Evolutionary conservation across 2,329 filamentous ascomycete species (phyloP), one percentile per base, ranked within the genome.

Genomic region (Penicillium sp.): DNA sequence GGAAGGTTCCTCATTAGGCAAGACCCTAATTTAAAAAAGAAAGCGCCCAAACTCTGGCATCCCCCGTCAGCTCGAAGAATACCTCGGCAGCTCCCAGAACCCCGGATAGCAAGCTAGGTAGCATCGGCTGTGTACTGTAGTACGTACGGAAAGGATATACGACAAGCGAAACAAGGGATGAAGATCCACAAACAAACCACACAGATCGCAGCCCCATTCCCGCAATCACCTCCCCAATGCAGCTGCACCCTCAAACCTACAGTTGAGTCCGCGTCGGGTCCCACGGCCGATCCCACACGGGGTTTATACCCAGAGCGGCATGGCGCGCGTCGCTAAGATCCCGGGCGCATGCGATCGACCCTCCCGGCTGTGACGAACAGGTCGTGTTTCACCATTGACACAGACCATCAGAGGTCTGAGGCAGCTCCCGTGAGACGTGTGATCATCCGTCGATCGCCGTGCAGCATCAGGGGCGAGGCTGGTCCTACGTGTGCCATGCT

Each of bases 311-410:
- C 14, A 20, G n/a, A 25, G 5, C 6, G 49, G 51, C 27, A 31
- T 53, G 36, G 48, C 10, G 33, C 30, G 18, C 8, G 33, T 54
- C 54, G 51, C 54, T 46, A 48, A 53, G 56, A 55, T 56, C 51
- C 51, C 41, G 46, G 31, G 45, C 41, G 48, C 45, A 42, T 43
- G 28, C n/a, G 45, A 52, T 53, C 46, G 46, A 41, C 44, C 27
- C 49, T 54, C 45, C 50, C 54, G 41, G 44, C 48, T 50, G 55
- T 50, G 50, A 59, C 57, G 56, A 59, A 61, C 61, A 50, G 55
- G 53, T 58, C 56, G 54, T 62, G 60, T 62, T 60, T 62, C 59
- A 56, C 38, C 53, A 43, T 46, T 55, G 51, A 56, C 49, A 55
- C 49, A 46, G 48, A 38, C 35, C 35, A 22, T 13, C 1, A 9